Evolutionary conservation across 352 stramenopile genomes (phyloP).

Genomic region (Phytophthora sansomeana): DNA sequence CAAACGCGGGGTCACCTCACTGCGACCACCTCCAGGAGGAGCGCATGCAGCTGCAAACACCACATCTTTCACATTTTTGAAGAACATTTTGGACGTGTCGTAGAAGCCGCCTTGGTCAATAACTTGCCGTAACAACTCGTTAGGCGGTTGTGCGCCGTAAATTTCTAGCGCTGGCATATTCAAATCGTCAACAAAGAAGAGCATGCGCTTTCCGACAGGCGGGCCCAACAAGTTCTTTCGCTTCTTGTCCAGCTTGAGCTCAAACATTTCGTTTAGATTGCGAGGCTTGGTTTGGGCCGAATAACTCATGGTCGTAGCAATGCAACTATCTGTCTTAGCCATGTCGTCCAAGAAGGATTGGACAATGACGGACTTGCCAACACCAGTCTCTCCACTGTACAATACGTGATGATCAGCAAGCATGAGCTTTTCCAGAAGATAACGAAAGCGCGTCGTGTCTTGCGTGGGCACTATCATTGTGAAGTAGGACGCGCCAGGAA

Average conservation of each 20-base stretch:
- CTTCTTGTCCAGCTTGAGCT: constrained; percentile 87
- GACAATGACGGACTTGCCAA: constrained; percentile 95
- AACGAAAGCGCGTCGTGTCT: constrained; percentile 95
- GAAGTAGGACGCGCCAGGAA: constrained; percentile 91
- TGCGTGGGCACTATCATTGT: constrained; percentile 95
- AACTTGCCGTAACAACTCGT: constrained; percentile 92
- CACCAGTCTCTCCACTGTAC: constrained; percentile 92
- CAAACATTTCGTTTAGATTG: constrained; percentile 88
- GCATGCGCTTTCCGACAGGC: constrained; percentile 79
- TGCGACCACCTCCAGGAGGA: constrained; percentile 87
- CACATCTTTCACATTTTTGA: constrained; percentile 92
- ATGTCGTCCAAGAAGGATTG: constrained; percentile 92
- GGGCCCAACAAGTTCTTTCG: constrained; percentile 84
- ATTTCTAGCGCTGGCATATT: constrained; percentile 95
- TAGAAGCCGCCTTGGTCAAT: constrained; percentile 93
- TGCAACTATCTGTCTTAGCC: constrained; percentile 81
- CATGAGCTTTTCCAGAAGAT: constrained; percentile 91
- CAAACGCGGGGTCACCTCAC: constrained; percentile 86
- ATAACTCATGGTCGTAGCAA: constrained; percentile 90
- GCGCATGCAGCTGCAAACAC: constrained; percentile 87
- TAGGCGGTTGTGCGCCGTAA: constrained; percentile 93
- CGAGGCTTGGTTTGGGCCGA: constrained; percentile 89
- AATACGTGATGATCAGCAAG: constrained; percentile 86
- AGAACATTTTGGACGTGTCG: constrained; percentile 94
- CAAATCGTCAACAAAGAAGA: constrained; percentile 93